Conservation (phyloP, 1,139 yeast species). For the Torulaspora pretoriensis region DNA sequence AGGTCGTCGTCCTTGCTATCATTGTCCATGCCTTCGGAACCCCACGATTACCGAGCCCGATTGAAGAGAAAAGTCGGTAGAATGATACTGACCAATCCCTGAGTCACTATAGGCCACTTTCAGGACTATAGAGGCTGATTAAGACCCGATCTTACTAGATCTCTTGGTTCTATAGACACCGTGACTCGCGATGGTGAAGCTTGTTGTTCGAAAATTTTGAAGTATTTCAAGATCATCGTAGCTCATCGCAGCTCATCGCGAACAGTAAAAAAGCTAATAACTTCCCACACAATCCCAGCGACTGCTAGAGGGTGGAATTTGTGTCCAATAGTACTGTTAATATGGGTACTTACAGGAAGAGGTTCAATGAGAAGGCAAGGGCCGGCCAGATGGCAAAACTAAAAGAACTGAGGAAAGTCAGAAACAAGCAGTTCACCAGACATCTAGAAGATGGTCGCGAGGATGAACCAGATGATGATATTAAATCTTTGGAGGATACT, state of each 20-base stretch:
- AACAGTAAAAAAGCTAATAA: not conserved
- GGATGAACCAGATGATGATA: slow-evolving; percentile 36
- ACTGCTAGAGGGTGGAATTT: not conserved
- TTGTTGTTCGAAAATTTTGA: slow-evolving; percentile 6
- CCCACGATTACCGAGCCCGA: not conserved
- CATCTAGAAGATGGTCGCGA: slow-evolving; percentile 41
- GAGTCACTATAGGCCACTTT: not conserved
- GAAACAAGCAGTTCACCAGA: slow-evolving; percentile 63
- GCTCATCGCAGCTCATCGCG: slow-evolving; percentile 14
- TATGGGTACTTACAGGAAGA: slow-evolving; percentile 78
- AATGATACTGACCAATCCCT: not conserved
- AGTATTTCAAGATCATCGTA: slow-evolving; percentile 28
- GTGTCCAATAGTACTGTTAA: not conserved
- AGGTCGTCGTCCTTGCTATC: slow-evolving; percentile 37
- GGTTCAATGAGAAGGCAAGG: slow-evolving; percentile 84
- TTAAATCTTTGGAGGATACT: slow-evolving; percentile 16
- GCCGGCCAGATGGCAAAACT: slow-evolving; percentile 81
- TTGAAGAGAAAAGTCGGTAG: not conserved
- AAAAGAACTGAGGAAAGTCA: slow-evolving; percentile 59
- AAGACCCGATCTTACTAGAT: not conserved
- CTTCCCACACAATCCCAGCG: not conserved
- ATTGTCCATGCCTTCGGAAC: slow-evolving; percentile 6
- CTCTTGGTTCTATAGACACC: not conserved
- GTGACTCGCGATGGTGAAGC: slow-evolving; percentile 10
- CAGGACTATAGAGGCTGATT: not conserved